A percentile compares a stretch with the other conserved stretches of the same genome.
Evolutionary conservation across 257 asterid species (phyloP).

Genomic region (Penstemon eatonii): DNA sequence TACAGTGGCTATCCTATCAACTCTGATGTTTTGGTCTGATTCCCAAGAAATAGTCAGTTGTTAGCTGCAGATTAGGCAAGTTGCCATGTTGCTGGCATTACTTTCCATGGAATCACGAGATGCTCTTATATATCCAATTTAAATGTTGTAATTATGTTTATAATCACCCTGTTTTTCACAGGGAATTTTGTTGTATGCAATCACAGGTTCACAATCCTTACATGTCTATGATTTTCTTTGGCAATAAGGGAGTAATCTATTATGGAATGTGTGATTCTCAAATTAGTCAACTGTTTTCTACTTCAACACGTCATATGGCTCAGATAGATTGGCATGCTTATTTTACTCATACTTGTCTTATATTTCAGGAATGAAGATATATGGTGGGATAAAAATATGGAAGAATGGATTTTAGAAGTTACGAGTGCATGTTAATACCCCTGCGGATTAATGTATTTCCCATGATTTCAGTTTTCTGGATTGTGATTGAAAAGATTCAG

Average conservation of each 20-base stretch:
- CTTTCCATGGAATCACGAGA: not conserved
- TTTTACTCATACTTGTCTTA: not conserved
- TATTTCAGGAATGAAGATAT: not conserved
- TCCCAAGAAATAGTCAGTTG: slow-evolving; percentile 34
- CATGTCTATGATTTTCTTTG: not conserved
- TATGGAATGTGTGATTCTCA: not conserved
- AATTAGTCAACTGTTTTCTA: not conserved
- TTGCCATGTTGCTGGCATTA: not conserved
- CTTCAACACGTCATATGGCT: not conserved
- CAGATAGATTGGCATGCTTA: not conserved
- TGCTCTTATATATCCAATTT: not conserved
- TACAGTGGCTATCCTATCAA: slow-evolving; percentile 72
- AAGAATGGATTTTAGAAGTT: not conserved
- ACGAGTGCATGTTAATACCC: not conserved
- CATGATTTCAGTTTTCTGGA: not conserved
- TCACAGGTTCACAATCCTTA: not conserved
- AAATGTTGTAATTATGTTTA: slow-evolving; percentile 2
- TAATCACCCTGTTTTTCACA: not conserved
- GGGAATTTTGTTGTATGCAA: slow-evolving; percentile 3
- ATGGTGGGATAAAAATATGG: not conserved
- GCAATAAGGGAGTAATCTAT: not conserved
- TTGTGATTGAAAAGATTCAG: too few relatives aligned
- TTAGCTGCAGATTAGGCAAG: slow-evolving; percentile 48
- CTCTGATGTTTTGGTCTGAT: slow-evolving; percentile 84
- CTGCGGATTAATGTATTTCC: not conserved